A percentile compares a stretch with the other conserved stretches of the same genome.
Conservation (phyloP, 2,329 filamentous ascomycete species). For the Apiospora kogelbergensis region DNA sequence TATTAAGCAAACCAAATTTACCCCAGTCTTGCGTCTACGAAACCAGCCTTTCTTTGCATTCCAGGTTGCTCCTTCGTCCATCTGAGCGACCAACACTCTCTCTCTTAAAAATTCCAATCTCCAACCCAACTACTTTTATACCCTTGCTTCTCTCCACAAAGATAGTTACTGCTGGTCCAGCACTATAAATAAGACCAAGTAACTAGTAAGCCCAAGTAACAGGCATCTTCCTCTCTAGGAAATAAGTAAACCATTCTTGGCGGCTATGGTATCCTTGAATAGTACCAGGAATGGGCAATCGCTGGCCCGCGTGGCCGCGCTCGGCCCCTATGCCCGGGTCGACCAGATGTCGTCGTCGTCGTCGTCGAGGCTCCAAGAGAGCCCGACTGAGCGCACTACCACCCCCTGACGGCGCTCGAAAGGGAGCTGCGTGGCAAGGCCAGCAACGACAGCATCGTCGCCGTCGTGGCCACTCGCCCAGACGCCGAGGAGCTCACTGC, state of each 20-base stretch:
- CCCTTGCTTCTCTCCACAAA: not conserved
- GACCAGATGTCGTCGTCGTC: not conserved
- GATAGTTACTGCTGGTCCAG: not conserved
- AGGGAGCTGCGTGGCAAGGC: constrained; percentile 2
- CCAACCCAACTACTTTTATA: not conserved
- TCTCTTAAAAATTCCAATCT: not conserved
- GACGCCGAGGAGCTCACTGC: constrained; percentile 4
- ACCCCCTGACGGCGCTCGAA: constrained; percentile 13
- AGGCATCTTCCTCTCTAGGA: not conserved
- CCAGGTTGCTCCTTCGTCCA: not conserved
- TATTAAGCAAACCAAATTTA: not conserved
- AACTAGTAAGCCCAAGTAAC: not conserved
- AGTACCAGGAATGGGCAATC: constrained; percentile 4
- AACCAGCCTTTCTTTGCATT: not conserved
- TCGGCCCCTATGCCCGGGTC: not conserved
- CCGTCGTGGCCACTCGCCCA: constrained; percentile 3
- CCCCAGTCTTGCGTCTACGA: not conserved
- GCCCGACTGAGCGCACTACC: not conserved
- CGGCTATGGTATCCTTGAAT: not conserved
- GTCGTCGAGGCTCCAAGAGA: not conserved
- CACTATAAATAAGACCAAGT: not conserved
- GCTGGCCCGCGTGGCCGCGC: constrained; percentile 5
- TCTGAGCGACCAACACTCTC: not conserved
- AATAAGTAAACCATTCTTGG: not conserved
- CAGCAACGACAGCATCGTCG: constrained; percentile 10